Conservation (phyloP, 75 land plant species). For the Chamaecyparis obtusa region DNA sequence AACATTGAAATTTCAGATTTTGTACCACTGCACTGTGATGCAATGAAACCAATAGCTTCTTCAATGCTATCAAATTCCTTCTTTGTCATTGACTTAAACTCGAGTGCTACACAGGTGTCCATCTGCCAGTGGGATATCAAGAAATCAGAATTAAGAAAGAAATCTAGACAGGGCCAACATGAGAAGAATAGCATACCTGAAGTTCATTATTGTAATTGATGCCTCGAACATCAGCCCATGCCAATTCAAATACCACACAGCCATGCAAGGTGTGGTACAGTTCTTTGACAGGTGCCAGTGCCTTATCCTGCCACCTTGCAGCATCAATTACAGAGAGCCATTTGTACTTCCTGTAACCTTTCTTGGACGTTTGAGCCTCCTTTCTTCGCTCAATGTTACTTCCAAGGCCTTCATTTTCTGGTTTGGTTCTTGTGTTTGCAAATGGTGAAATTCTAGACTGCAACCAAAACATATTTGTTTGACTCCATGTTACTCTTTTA, state of each 20-base stretch:
- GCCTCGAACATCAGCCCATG: slow-evolving; percentile 75
- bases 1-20: slow-evolving; percentile 22
- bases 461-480: slow-evolving; percentile 12
- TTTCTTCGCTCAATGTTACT: slow-evolving; percentile 10
- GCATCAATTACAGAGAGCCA: slow-evolving; percentile 52
- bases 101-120: slow-evolving; percentile 72
- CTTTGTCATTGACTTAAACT: slow-evolving; percentile 64
- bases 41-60: slow-evolving; percentile 40
- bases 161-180: background rate
- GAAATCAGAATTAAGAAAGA: slow-evolving; percentile 11
- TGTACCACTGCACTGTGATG: slow-evolving; percentile 45
- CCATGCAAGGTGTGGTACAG: slow-evolving; percentile 66
- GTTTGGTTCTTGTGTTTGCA: slow-evolving; percentile 58
- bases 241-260: slow-evolving; percentile 75
- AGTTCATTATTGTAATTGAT: slow-evolving; percentile 83
- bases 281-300: slow-evolving; percentile 56
- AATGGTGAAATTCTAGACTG: slow-evolving; percentile 97
- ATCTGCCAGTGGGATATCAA: slow-evolving; percentile 43
- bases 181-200: slow-evolving; percentile 50
- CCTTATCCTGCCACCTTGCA: slow-evolving; percentile 41
- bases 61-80: slow-evolving; percentile 65
- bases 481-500: background rate
- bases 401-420: slow-evolving; percentile 16
- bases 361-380: slow-evolving; percentile 8
- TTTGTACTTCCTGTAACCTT: slow-evolving; percentile 12